Percentiles rank a stretch among this genome's conserved stretches.
These are phyloP conservation scores for Piper longum DNA, from an alignment of 164 flowering plant genomes.

Conservation along the genomic window DNA sequence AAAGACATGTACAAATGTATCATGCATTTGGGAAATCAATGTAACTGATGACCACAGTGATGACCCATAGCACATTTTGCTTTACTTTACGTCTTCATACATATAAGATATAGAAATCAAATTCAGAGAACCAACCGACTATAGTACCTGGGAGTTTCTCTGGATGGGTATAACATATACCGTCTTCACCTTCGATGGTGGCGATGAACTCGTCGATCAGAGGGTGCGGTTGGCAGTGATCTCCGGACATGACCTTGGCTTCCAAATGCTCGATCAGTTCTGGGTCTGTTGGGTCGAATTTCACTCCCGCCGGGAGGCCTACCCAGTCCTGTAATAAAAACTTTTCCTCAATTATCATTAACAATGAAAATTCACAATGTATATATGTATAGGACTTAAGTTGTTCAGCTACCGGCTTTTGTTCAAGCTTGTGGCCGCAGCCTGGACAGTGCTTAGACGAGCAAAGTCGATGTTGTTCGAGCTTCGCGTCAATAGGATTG, in stretches of 20 bases:
- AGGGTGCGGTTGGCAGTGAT: conserved; percentile 49
- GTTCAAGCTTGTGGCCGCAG: conserved; percentile 85
- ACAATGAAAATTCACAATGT: not conserved
- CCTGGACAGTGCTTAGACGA: conserved; percentile 91
- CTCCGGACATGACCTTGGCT: conserved; percentile 47
- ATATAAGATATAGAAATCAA: not conserved
- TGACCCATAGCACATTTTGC: too few species aligned
- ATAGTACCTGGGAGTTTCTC: conserved; percentile 74
- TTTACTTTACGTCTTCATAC: too few species aligned
- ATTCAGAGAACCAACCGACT: not conserved
- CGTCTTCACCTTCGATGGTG: conserved; percentile 76
- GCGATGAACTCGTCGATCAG: conserved; percentile 85
- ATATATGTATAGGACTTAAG: not conserved
- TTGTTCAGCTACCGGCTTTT: conserved; percentile 51
- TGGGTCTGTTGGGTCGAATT: conserved; percentile 84
- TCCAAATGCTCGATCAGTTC: conserved; percentile 78
- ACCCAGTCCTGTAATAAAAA: conserved; percentile 17
- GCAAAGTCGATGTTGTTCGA: conserved; percentile 82
- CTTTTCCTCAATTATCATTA: not conserved
- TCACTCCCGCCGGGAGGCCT: conserved; percentile 96
- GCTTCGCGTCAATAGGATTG: conserved; percentile 88
- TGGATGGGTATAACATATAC: conserved; percentile 94
- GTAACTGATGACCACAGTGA: too few species aligned
- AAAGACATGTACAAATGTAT: too few species aligned
- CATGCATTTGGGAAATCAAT: too few species aligned